Evolutionary conservation across 108 stramenopile genomes (phyloP), one percentile per base, ranked within the genome.

Genomic region (Skeletonema costatum): DNA sequence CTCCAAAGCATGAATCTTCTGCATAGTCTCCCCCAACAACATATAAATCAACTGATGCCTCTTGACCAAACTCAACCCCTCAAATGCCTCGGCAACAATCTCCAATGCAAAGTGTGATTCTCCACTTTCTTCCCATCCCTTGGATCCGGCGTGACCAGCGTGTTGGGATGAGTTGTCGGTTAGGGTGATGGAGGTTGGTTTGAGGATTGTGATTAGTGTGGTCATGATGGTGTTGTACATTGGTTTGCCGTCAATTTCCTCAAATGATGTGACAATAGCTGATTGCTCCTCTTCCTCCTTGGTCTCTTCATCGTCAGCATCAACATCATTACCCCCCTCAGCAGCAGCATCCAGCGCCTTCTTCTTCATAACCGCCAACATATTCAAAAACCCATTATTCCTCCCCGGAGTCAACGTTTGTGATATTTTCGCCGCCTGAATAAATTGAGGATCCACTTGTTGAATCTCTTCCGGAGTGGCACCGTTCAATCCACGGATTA

Each of bases 351-450:
- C 75, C 12, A 46, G 5, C 1, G 95, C 95, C 82, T 95, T 92
- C 42, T 71, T 73, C 83, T 99, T 98, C 92, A 99, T 97, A 16
- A 87, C 83, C 3, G 66, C 68, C 33, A 99, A 70, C 98, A 99
- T 99, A 83, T 99, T 99, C 32, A 99, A 83, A 75, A 99, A 99
- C 42, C 98, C 98, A 86, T 99, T 99, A 84, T 99, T 99, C 53
- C 98, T 82, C 16, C 98, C 97, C 25, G 90, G 96, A 33, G 98
- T 99, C 60, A 99, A 78, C 33, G 88, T 89, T 60, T 94, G 89
- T 29, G 90, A 90, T 64, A 99, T 93, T 30, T 92, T 90, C 17
- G 97, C 95, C 12, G 72, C 76, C 60, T 92, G 76, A 68, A 99
- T 94, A 71, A 99, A 99, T 73, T 86, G 74, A 4, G 98, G 97